Conservation (phyloP, 495 filamentous ascomycete genomes). For the Neurospora pannonica region DNA sequence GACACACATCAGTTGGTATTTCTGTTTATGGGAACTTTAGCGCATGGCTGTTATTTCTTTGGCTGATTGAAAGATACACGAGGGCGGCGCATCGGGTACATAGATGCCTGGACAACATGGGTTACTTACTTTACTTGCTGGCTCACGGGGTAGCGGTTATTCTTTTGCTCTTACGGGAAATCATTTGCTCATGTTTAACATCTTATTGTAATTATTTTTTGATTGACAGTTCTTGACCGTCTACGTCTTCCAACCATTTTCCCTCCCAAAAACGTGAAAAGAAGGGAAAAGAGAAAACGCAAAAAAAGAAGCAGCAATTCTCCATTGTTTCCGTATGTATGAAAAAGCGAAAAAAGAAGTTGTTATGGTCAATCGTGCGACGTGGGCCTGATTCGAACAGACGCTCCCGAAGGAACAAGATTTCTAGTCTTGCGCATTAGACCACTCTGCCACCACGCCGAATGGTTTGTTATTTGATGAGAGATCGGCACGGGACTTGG, state of each 20-base stretch:
- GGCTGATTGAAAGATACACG: neutral
- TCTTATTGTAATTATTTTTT: neutral
- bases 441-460: neutral
- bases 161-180: neutral
- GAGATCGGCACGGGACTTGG: fast-evolving
- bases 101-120: neutral
- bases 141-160: neutral
- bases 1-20: neutral
- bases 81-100: neutral
- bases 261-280: no score
- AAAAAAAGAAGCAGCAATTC: no score
- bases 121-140: neutral
- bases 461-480: neutral
- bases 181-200: neutral
- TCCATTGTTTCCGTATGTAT: no score
- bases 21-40: neutral
- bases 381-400: neutral
- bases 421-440: neutral
- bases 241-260: no score
- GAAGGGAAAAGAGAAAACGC: neutral
- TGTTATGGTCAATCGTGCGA: neutral
- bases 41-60: neutral
- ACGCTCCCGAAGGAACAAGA: neutral
- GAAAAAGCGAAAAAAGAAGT: neutral
- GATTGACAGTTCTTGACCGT: no score